These are phyloP conservation scores for Hyaloscypha variabilis DNA, from an alignment of 495 filamentous ascomycete species.

Conservation along the genomic window DNA sequence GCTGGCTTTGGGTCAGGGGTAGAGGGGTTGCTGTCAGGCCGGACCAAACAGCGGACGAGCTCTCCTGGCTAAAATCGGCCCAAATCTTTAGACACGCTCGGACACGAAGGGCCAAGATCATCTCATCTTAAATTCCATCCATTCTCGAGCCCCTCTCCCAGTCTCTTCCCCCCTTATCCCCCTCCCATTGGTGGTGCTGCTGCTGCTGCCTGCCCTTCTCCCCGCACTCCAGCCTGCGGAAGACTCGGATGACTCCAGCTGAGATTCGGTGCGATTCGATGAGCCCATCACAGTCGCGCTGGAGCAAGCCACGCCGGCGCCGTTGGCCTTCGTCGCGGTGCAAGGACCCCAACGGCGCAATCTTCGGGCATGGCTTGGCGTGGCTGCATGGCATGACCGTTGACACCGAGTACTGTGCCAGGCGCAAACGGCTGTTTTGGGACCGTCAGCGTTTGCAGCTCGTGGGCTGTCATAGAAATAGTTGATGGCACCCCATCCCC, in stretches of 20 bases:
- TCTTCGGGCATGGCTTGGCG: neutral
- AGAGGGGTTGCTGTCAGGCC: no score
- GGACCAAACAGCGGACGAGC: no score
- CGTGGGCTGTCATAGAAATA: neutral
- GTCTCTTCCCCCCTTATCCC: no score
- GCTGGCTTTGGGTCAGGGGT: neutral
- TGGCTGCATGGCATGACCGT: neutral
- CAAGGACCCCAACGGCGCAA: neutral
- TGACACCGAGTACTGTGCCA: neutral
- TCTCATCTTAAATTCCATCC: no score
- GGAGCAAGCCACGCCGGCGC: neutral
- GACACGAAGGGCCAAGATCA: no score
- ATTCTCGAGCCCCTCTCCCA: no score
- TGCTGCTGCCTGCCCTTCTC: neutral
- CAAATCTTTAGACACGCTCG: no score
- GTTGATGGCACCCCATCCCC: neutral
- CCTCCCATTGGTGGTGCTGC: neutral
- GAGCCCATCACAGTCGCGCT: neutral
- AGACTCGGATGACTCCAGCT: neutral
- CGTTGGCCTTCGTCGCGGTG: neutral
- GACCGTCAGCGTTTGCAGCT: neutral
- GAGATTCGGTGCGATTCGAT: no score
- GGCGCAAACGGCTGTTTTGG: neutral
- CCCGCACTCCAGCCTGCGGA: neutral
- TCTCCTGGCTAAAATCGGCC: no score